Conservation (phyloP, 1,139 yeast genomes). For the Schwanniomyces etchellsii region DNA sequence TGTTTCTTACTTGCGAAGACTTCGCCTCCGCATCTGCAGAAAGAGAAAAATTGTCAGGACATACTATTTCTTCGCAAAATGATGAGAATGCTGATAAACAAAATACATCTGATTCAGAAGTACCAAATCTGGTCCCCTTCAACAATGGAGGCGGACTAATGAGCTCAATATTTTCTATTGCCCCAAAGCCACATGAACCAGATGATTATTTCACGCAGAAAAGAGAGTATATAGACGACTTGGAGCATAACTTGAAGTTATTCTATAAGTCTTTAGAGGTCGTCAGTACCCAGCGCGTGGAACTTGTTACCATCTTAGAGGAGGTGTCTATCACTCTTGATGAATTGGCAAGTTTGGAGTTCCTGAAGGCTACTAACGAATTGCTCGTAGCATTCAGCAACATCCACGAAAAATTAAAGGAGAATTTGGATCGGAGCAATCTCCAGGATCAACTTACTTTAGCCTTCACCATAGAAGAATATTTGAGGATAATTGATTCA, state of each 20-base stretch:
- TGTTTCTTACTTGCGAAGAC: slow-evolving; percentile 73
- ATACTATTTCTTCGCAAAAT: slow-evolving; percentile 43
- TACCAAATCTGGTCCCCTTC: slow-evolving; percentile 11
- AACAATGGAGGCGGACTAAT: slow-evolving; percentile 47
- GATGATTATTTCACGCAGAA: slow-evolving; percentile 74
- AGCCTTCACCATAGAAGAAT: slow-evolving; percentile 86
- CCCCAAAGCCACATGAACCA: slow-evolving; percentile 65
- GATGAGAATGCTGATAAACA: slow-evolving; percentile 37
- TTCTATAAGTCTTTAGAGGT: slow-evolving; percentile 69
- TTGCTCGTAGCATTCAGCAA: slow-evolving; percentile 56
- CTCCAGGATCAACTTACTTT: slow-evolving; percentile 82
- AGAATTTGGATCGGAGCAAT: slow-evolving; percentile 72
- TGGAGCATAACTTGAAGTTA: slow-evolving; percentile 69
- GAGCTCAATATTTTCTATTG: slow-evolving; percentile 54
- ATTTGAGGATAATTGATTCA: slow-evolving; percentile 71
- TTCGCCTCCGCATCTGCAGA: slow-evolving; percentile 62
- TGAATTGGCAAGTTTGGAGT: slow-evolving; percentile 68
- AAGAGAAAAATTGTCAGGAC: slow-evolving; percentile 52
- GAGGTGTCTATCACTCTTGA: slow-evolving; percentile 58
- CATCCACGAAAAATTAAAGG: slow-evolving; percentile 66
- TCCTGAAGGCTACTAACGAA: slow-evolving; percentile 61
- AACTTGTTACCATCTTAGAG: slow-evolving; percentile 46
- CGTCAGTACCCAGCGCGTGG: slow-evolving; percentile 71
- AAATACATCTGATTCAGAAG: slow-evolving; percentile 15
- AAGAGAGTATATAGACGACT: slow-evolving; percentile 60